Evolutionary conservation across 441 rosid genomes (phyloP).

Genomic region (Cnidoscolus chayamansa): DNA sequence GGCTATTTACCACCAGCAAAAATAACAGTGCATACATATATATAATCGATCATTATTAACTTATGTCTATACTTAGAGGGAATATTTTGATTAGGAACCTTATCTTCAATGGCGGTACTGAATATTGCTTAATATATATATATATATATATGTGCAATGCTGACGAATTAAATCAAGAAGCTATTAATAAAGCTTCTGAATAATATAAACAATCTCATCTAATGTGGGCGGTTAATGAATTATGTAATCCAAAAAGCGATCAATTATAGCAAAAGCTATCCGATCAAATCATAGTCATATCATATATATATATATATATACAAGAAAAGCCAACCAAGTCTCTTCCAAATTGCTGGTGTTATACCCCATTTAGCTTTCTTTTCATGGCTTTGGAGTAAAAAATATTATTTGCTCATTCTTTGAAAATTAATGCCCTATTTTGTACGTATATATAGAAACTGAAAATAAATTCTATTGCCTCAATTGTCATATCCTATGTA

Average conservation of each 20-base stretch:
- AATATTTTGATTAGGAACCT: conserved; percentile 13
- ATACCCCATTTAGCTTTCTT: conserved; percentile 2
- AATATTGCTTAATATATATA: no score
- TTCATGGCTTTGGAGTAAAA: conserved; percentile 18
- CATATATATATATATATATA: not conserved
- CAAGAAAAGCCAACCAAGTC: conserved; percentile 30
- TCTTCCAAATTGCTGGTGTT: conserved; percentile 13
- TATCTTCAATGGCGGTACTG: not conserved
- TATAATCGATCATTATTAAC: not conserved
- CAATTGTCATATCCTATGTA: not conserved
- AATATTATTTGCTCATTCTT: conserved; percentile 3
- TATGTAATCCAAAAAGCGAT: not conserved
- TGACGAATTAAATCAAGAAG: not conserved
- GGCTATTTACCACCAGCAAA: not conserved
- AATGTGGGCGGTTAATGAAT: conserved; percentile 5
- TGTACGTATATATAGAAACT: conserved; percentile 9
- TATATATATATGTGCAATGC: not conserved
- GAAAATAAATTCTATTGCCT: not conserved
- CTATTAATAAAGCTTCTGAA: not conserved
- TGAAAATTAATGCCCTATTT: conserved; percentile 12
- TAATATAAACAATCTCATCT: not conserved
- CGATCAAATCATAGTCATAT: conserved; percentile 26
- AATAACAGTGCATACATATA: not conserved
- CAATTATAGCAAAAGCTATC: not conserved
- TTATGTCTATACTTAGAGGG: not conserved